Base-by-base conservation (phyloP, 805 yeast genomes). In the Suhomyces canberraensis region DNA sequence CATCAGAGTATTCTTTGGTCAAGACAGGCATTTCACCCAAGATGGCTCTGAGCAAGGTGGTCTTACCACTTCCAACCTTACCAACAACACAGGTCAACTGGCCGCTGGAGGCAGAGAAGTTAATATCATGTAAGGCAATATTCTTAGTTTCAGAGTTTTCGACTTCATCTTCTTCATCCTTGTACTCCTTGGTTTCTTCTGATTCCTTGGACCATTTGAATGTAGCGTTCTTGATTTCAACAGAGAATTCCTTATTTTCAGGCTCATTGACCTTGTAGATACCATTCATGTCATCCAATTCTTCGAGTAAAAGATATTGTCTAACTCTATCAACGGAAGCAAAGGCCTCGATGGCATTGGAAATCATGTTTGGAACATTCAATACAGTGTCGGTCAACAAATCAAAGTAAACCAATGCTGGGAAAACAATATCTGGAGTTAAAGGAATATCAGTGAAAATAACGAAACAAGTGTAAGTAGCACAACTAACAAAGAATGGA, bases 11-110 rank as follows among this genome's bases (percentile, higher is more conserved):
- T 4, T 28, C 19, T 9, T 33, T 6, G 14, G 32, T 21, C 3
- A 25, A 15, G 17, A 47, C 31, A 25, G 52, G 50, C 29, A 60
- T 37, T 35, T 62, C 66, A 9, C 71, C 69, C 33, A 64, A 48
- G 5, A 66, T 53, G 8, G 68, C 47, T 37, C 54, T 55, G 27
- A 65, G 51, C 14, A 66, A 48, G 1, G 69, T 65, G 15, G 69
- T 51, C 39, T 66, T 66, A 28, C 72, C 72, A 19, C 61, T 46
- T 3, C 72, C 72, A 19, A 66, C 71, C 36, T 56, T 54, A 11
- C 71, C 72, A 14, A 66, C 70, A n/a, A 66, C 44, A 51, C 72
- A 66, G 6, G 68, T 54, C 47, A 66, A 51, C 27, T 59, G 50
- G 15, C 69, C 66, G 37, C 57, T 56, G 20, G 46, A 55, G 13